Percentiles rank a stretch among this genome's conserved stretches.
phyloP scores from a whole-genome alignment of 1,284 basidiomycete genomes.

The Ganoderma lucidum region DNA sequence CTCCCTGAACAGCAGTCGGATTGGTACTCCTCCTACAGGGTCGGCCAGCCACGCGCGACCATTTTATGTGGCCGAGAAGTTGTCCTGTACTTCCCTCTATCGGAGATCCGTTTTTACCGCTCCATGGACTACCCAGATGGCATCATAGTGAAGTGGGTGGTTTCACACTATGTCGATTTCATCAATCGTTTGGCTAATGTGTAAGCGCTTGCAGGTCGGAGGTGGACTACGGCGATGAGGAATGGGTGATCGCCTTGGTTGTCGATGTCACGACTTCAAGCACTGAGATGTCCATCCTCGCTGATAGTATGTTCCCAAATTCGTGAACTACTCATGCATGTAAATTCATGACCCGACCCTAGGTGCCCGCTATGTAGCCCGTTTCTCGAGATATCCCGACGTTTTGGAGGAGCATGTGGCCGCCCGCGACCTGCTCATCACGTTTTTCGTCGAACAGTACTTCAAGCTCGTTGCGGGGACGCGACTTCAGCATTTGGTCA shows the following conservation, averaged over 20 bases:
- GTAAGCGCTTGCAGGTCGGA: conserved; percentile 4
- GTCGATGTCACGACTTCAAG: conserved; percentile 34
- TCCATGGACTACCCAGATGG: neutral
- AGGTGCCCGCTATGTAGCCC: conserved; percentile 40
- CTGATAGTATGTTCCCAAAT: conserved; percentile 19
- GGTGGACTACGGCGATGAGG: conserved; percentile 24
- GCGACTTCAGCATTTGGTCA: conserved; percentile 37
- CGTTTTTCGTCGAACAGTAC: conserved; percentile 42
- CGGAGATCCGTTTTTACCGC: conserved; percentile 37
- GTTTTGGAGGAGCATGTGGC: conserved; percentile 31
- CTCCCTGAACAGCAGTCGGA: conserved; percentile 17
- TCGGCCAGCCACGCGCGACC: conserved; percentile 39
- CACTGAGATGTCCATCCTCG: neutral
- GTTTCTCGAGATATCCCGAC: conserved; percentile 36
- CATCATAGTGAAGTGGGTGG: neutral
- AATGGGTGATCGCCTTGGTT: conserved; percentile 43
- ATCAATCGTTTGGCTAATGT: neutral
- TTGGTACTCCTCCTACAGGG: conserved; percentile 37
- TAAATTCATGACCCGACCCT: conserved; percentile 31
- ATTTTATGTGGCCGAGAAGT: conserved; percentile 43
- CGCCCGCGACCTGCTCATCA: conserved; percentile 31
- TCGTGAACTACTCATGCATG: conserved; percentile 1
- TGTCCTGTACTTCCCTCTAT: conserved; percentile 41
- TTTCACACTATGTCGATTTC: conserved; percentile 1
- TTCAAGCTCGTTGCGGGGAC: conserved; percentile 38